Conservation (phyloP, 148 eudicot species). For the Suaeda aralocaspica region DNA sequence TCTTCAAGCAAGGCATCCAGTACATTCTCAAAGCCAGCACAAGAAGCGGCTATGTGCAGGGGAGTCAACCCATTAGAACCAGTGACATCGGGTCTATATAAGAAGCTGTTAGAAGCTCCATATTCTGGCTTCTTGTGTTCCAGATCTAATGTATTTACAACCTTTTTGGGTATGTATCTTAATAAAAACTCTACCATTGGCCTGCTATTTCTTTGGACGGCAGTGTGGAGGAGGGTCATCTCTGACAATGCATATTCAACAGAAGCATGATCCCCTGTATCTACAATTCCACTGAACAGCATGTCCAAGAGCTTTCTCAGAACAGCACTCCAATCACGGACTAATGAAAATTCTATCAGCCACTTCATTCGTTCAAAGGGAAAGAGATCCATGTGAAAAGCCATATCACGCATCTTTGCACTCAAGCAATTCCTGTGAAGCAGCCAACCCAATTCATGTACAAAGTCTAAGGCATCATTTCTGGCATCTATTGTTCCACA, state of each 20-base stretch:
- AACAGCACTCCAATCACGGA: conserved; percentile 83
- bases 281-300: conserved; percentile 52
- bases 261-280: conserved; percentile 45
- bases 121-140: conserved; percentile 21
- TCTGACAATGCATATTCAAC: conserved; percentile 47
- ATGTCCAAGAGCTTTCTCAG: conserved; percentile 64
- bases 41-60: conserved; percentile 79
- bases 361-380: conserved; percentile 65
- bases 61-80: conserved; percentile 92
- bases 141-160: conserved; percentile 12
- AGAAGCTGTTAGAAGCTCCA: conserved; percentile 20
- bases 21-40: conserved; percentile 53
- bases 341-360: conserved; percentile 74
- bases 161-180: conserved; percentile 38
- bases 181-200: conserved; percentile 67
- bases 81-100: conserved; percentile 71
- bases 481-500: conserved; percentile 30
- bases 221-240: conserved; percentile 69
- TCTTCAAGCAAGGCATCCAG: conserved; percentile 90
- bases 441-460: conserved; percentile 98
- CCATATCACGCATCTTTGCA: conserved; percentile 29
- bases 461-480: conserved; percentile 57
- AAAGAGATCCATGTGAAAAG: conserved; percentile 41
- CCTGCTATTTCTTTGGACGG: conserved; percentile 67
- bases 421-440: conserved; percentile 54